Percentiles rank a stretch among this genome's conserved stretches.
phyloP scores from a whole-genome alignment of 202 grass and related monocot genomes.

The Dendrocalamus latiflorus region DNA sequence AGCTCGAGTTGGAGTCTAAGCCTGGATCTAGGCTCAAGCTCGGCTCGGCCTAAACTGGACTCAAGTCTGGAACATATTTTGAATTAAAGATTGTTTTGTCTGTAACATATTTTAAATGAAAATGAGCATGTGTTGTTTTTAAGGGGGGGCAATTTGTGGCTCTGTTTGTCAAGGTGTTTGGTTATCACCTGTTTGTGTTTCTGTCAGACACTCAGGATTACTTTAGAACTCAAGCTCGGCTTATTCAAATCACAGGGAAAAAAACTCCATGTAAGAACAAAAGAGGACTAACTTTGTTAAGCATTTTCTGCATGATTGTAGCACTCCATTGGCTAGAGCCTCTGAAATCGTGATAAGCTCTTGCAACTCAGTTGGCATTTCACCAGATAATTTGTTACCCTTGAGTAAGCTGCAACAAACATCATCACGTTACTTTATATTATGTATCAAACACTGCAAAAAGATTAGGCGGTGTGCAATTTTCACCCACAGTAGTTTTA shows the following conservation, averaged over 20 bases:
- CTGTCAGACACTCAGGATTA: no score
- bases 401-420: slow-evolving; percentile 32
- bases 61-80: no score
- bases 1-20: no score
- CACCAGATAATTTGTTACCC: slow-evolving; percentile 30
- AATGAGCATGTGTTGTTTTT: background rate
- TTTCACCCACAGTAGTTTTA: slow-evolving; percentile 31
- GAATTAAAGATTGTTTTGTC: background rate
- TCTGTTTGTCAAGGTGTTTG: no score
- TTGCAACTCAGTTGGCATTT: slow-evolving; percentile 14
- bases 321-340: slow-evolving; percentile 21
- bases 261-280: background rate
- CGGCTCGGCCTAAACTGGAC: no score
- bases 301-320: slow-evolving; percentile 21
- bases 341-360: slow-evolving; percentile 28
- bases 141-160: background rate
- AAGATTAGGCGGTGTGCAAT: background rate
- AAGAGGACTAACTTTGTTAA: background rate
- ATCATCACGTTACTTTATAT: background rate
- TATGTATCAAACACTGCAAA: background rate
- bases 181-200: no score
- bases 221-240: no score
- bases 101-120: background rate
- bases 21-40: no score
- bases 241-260: background rate